Percentiles rank a stretch among this genome's conserved stretches.
Conservation (phyloP, 352 stramenopile genomes). For the Phytophthora podocarpi region DNA sequence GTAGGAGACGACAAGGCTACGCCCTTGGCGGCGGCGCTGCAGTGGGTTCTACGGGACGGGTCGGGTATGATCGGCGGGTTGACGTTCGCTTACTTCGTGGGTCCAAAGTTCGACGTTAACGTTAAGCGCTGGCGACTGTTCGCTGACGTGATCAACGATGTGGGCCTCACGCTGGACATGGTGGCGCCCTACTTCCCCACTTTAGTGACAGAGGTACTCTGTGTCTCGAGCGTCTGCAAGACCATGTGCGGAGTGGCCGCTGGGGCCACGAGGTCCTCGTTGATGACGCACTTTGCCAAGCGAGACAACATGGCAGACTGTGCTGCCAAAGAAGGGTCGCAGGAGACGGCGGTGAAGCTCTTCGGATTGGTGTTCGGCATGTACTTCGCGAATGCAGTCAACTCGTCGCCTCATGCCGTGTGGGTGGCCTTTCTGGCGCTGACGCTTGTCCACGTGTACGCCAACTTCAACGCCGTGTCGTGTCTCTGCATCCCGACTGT, state of each 20-base stretch:
- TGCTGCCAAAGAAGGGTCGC: constrained; percentile 94
- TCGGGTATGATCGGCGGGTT: constrained; percentile 92
- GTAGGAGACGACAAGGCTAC: constrained; percentile 90
- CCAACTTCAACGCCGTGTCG: constrained; percentile 93
- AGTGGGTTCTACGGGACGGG: constrained; percentile 80
- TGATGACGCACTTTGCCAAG: constrained; percentile 91
- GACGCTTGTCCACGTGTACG: constrained; percentile 93
- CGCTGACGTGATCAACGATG: constrained; percentile 96
- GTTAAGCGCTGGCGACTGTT: constrained; percentile 97
- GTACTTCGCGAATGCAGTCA: constrained; percentile 82
- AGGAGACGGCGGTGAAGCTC: constrained; percentile 96
- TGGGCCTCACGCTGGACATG: constrained; percentile 92
- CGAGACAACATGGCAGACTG: constrained; percentile 92
- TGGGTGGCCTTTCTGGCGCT: constrained; percentile 94
- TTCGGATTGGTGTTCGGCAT: constrained; percentile 91
- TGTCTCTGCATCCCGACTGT: constrained; percentile 90
- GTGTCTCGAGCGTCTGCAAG: constrained; percentile 92
- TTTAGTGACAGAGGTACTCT: constrained; percentile 75
- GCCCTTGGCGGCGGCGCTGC: constrained; percentile 70
- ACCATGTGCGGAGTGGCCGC: constrained; percentile 95
- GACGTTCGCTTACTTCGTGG: constrained; percentile 92
- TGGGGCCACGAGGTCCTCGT: constrained; percentile 92
- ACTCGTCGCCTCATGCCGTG: constrained; percentile 61
- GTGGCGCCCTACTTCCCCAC: constrained; percentile 72
- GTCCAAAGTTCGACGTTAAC: constrained; percentile 92